Conservation (phyloP, 1,284 basidiomycete species). For the Gymnopus androsaceus region DNA sequence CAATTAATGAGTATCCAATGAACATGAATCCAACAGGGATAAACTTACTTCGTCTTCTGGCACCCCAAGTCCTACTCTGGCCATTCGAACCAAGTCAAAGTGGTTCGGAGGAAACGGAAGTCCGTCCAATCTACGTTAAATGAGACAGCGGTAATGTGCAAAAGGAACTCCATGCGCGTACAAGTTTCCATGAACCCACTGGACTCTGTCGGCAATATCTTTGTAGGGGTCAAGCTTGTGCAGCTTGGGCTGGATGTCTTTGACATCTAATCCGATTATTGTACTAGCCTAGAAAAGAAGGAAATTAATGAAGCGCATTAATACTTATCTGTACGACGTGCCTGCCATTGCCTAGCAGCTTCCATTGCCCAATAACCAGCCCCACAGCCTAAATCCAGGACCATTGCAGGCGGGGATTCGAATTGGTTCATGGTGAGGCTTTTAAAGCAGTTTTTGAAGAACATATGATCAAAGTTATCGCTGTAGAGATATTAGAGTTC, state of each 20-base stretch:
- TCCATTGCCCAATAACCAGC: conserved; percentile 75
- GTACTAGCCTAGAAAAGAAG: conserved; percentile 43
- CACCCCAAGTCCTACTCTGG: conserved; percentile 62
- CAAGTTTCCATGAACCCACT: conserved; percentile 72
- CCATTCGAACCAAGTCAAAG: conserved; percentile 68
- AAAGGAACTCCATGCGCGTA: conserved; percentile 32
- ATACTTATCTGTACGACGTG: conserved; percentile 32
- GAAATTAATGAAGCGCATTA: conserved; percentile 14
- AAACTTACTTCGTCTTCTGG: conserved; percentile 67
- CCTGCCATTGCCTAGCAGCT: conserved; percentile 65
- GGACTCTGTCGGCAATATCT: conserved; percentile 50
- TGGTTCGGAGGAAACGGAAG: conserved; percentile 57
- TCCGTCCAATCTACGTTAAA: conserved; percentile 51
- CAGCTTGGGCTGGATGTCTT: conserved; percentile 58
- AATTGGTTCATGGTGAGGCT: conserved; percentile 58
- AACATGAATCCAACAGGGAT: conserved; percentile 9
- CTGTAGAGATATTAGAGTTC: conserved; percentile 35
- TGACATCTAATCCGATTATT: conserved; percentile 63
- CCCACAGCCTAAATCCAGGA: conserved; percentile 81
- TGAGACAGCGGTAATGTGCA: conserved; percentile 13
- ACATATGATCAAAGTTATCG: conserved; percentile 70
- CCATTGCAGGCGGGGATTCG: conserved; percentile 46
- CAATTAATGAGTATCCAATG: conserved; percentile 5
- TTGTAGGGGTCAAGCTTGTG: conserved; percentile 32
- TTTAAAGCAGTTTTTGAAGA: conserved; percentile 50